Base-by-base conservation (phyloP, 768 basidiomycete genomes). In the Daedaleopsis nitida region DNA sequence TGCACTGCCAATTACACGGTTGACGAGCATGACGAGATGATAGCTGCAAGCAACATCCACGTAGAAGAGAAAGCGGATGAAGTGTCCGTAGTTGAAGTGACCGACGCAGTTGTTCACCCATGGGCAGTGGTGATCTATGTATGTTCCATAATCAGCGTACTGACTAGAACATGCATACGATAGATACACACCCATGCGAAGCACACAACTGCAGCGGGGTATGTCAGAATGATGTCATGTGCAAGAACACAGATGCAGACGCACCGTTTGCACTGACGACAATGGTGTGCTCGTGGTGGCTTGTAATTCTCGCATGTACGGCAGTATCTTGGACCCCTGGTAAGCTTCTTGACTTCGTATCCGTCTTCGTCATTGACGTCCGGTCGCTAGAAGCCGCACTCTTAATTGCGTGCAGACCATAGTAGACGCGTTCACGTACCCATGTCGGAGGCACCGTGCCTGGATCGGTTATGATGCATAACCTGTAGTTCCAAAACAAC, bases 21-120 rank as follows among this genome's bases (percentile, higher is more conserved):
- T 75, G 2, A 86, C 86, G 37, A 98, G 77, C 90, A 98, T 94
- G n/a, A 72, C 77, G 48, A 95, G 69, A 68, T 99, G 96, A 68
- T 94, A 97, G 19, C 81, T 80, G 69, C 94, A 96, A 2, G 95
- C 86, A n/a, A 94, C 17, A 70, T 97, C 93, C 55, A 98, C 95
- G 66, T 82, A 96, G 75, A 96, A 90, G 0, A 98, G 83, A 77
- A 98, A 98, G 19, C 95, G 90, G 54, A 97, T 77, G 67, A 94
- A 94, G 74, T 92, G 83, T 1, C 89, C 90, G 65, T 97, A 88
- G 73, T 98, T 99, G 76, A 81, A 85, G 72, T 94, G 89, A 0
- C 97, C 97, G 64, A 99, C 90, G 69, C 96, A 96, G 67, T 95
- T 98, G 73, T 94, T 89, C 35, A 94, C 86, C 94, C 92, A 96